Evolutionary conservation across 2,329 filamentous ascomycete genomes (phyloP).

Genomic region (Allantophomopsis lycopodina): DNA sequence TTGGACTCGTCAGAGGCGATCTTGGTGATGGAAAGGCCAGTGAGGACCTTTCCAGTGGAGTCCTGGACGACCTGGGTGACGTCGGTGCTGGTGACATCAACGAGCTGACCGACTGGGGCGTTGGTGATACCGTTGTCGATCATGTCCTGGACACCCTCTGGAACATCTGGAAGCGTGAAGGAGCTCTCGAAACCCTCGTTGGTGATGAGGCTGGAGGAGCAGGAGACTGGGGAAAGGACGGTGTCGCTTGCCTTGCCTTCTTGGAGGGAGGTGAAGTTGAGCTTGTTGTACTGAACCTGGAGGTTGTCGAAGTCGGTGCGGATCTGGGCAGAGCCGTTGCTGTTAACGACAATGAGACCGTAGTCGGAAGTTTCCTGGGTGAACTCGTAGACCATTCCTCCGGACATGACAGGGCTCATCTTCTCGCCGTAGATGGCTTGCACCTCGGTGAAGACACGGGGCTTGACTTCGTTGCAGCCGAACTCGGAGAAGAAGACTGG

Average conservation of each 20-base stretch:
- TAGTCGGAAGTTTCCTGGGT: constrained; percentile 56
- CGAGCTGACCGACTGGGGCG: constrained; percentile 51
- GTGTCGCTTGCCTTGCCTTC: constrained; percentile 42
- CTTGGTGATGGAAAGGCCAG: constrained; percentile 44
- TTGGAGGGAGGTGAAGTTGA: constrained; percentile 59
- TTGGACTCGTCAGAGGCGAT: constrained; percentile 38
- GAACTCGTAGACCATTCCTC: constrained; percentile 73
- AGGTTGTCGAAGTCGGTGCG: constrained; percentile 60
- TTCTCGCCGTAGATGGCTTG: constrained; percentile 54
- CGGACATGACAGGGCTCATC: constrained; percentile 57
- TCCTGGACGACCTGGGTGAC: constrained; percentile 44
- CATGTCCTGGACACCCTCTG: constrained; percentile 53
- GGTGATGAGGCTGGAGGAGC: constrained; percentile 52
- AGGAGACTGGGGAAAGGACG: constrained; percentile 43
- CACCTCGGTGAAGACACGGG: constrained; percentile 66
- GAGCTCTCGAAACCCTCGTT: constrained; percentile 56
- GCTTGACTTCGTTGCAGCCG: constrained; percentile 61
- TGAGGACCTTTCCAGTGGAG: constrained; percentile 40
- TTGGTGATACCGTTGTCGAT: constrained; percentile 64
- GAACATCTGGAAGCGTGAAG: constrained; percentile 63
- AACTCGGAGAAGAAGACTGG: constrained; percentile 76
- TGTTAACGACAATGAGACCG: constrained; percentile 48
- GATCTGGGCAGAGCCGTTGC: constrained; percentile 41
- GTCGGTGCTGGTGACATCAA: constrained; percentile 36
- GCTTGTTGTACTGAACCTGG: constrained; percentile 57